Base-by-base conservation (phyloP, 108 stramenopile genomes). In the Cyclotella sp. region DNA sequence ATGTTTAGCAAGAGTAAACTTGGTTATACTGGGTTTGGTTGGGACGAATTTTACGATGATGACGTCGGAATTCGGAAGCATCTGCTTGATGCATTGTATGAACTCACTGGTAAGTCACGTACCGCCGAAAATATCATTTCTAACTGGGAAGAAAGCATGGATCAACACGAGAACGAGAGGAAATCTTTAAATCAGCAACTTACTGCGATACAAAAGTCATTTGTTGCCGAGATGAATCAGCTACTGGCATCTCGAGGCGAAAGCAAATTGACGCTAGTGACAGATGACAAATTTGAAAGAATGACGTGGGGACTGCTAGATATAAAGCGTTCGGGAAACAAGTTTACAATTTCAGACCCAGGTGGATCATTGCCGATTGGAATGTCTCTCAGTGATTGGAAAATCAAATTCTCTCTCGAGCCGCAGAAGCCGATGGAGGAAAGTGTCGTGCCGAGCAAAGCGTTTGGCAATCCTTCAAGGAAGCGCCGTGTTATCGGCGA, bases 41-140 rank as follows among this genome's bases (percentile, higher is more conserved):
- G 87, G 86, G 93, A 95, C 72, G 93, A 95, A 81, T 85, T 86
- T 34, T 72, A 82, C 62, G 88, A 94, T 69, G 86, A 85, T 16
- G 79, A 79, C 30, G 87, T 89, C 3, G 93, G 93, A 7, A 82
- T 92, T 18, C 52, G 62, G 30, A 67, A 63, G 2, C 67, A 77
- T 27, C 66, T 85, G 18, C 49, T 81, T 44, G 76, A 81, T 46
- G 59, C 71, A 11, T 66, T 77, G 34, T 30, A 28, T 0, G 47
- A 40, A 15, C 15, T 78, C 2, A 53, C 45, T 46, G 44, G 60
- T 12, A 30, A 39, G 9, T 22, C 16, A n/a, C 29, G 70, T 47
- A 55, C 6, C 16, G 66, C 45, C 13, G 84, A 89, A 57, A 75
- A 39, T 43, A 59, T 88, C 13, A 70, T 83, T 13, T 29, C 66